Evolutionary conservation across 2,329 filamentous ascomycete genomes (phyloP).

Genomic region (Penicillium psychrosexuale): DNA sequence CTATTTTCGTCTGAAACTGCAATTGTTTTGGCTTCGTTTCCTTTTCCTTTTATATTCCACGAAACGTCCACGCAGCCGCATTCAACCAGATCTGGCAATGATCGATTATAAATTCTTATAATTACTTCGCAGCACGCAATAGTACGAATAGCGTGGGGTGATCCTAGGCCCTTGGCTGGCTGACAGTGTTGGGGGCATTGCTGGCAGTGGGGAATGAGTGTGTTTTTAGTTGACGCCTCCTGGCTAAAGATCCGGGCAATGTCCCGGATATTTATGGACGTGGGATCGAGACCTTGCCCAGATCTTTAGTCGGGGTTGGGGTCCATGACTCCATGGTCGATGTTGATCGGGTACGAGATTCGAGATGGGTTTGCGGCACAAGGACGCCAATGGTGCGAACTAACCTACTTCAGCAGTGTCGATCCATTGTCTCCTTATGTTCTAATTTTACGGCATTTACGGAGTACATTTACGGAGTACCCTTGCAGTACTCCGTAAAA

Average conservation of each 20-base stretch:
- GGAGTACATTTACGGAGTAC: background rate
- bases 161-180: background rate
- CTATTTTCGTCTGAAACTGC: background rate
- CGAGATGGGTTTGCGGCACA: background rate
- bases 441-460: background rate
- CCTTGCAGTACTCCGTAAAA: background rate
- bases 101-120: background rate
- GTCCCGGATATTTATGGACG: background rate
- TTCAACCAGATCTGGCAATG: background rate
- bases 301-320: background rate
- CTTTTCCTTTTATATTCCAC: background rate
- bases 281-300: background rate
- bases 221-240: background rate
- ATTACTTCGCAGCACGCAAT: background rate
- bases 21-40: background rate
- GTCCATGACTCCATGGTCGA: background rate
- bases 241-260: background rate
- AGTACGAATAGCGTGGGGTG: conserved; percentile 1
- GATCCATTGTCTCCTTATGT: background rate
- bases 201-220: background rate
- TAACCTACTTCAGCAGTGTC: background rate
- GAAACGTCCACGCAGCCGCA: background rate
- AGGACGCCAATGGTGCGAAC: background rate
- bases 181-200: conserved; percentile 2
- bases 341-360: background rate